phyloP scores from a whole-genome alignment of 1,284 basidiomycete species.

The Tremellales sp. region DNA sequence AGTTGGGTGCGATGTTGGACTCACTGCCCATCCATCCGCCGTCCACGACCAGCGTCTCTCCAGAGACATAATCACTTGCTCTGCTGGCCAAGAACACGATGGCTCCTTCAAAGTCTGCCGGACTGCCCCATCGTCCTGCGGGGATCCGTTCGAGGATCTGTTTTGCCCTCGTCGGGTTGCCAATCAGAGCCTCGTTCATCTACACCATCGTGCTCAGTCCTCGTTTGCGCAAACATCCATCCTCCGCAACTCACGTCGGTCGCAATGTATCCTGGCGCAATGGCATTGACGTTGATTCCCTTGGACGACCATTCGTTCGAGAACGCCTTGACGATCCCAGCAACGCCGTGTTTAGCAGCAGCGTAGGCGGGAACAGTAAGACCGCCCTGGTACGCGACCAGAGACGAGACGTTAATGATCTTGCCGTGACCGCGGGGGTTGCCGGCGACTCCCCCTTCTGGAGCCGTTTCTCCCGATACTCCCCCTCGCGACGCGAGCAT shows the following conservation, averaged over 20 bases:
- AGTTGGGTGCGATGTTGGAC: too few relatives aligned
- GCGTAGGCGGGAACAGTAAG: conserved; percentile 86
- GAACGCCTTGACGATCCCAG: conserved; percentile 60
- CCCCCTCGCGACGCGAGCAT: conserved; percentile 50
- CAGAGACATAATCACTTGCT: conserved; percentile 85
- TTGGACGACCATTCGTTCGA: conserved; percentile 68
- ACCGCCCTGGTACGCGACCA: conserved; percentile 55
- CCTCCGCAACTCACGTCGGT: conserved; percentile 66
- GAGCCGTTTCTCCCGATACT: conserved; percentile 35
- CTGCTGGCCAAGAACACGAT: conserved; percentile 81
- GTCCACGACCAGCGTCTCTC: conserved; percentile 58
- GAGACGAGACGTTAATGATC: conserved; percentile 51
- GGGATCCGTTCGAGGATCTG: conserved; percentile 93
- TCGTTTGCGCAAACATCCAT: neutral
- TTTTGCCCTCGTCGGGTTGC: conserved; percentile 53
- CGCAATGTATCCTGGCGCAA: conserved; percentile 87
- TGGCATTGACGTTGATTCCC: conserved; percentile 82
- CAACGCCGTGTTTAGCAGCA: conserved; percentile 77
- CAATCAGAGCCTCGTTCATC: conserved; percentile 50
- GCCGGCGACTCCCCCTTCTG: conserved; percentile 25
- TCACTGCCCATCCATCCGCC: conserved; percentile 50
- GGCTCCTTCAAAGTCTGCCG: conserved; percentile 84
- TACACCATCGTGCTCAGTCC: conserved; percentile 7
- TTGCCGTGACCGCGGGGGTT: conserved; percentile 45
- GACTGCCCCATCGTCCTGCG: conserved; percentile 83